Conservation (phyloP, 2,329 filamentous ascomycete genomes). For the Exophiala mesophila region DNA sequence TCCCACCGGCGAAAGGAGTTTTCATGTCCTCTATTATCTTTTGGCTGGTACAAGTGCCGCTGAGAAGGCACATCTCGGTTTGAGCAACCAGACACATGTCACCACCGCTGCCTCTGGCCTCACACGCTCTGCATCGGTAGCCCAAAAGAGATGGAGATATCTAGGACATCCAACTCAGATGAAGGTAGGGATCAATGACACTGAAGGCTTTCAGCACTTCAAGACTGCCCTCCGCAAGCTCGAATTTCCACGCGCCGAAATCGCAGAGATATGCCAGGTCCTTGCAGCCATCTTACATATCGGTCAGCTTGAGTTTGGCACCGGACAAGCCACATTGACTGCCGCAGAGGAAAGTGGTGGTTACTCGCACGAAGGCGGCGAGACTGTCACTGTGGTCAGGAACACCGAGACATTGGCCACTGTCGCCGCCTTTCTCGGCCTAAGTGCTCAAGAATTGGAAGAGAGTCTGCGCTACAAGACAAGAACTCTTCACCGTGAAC, state of each 20-base stretch:
- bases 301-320: conserved; percentile 91
- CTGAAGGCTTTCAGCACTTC: conserved; percentile 94
- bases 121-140: conserved; percentile 50
- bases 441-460: conserved; percentile 75
- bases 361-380: conserved; percentile 90
- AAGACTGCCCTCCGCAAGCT: conserved; percentile 92
- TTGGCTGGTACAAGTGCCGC: conserved; percentile 84
- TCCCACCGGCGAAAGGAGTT: conserved; percentile 92
- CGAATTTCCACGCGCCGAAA: conserved; percentile 87
- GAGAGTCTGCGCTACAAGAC: conserved; percentile 90
- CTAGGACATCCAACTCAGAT: conserved; percentile 93
- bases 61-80: conserved; percentile 79
- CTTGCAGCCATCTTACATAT: conserved; percentile 94
- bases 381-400: conserved; percentile 78
- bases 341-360: conserved; percentile 88
- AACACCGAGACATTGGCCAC: conserved; percentile 87
- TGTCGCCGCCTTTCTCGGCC: conserved; percentile 89
- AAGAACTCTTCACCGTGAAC: conserved; percentile 90
- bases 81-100: conserved; percentile 46
- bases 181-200: conserved; percentile 94
- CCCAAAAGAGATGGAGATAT: conserved; percentile 89
- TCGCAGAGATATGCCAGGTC: conserved; percentile 94
- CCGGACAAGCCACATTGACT: conserved; percentile 70
- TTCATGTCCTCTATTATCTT: conserved; percentile 93
- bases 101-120: conserved; percentile 38